A percentile compares a stretch with the other conserved stretches of the same genome.
Conservation (phyloP, 139 green algal species). For the Picocystis salinarum region DNA sequence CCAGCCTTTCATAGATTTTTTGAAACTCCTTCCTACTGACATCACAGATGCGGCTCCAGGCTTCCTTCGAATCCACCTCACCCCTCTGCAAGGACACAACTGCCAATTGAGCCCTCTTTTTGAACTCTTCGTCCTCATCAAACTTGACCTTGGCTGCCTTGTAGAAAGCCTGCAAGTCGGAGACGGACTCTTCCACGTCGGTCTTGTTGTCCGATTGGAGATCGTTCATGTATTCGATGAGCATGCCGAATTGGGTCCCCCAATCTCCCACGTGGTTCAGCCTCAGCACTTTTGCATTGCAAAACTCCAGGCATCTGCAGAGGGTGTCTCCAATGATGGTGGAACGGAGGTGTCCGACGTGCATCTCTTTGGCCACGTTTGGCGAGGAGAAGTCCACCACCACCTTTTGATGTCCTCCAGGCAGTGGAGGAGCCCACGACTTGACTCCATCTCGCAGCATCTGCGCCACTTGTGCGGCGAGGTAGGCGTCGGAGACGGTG, state of each 20-base stretch:
- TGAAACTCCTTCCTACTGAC: conserved; percentile 73
- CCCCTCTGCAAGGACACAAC: conserved; percentile 74
- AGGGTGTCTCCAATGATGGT: conserved; percentile 92
- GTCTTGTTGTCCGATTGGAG: conserved; percentile 23
- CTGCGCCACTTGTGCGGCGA: conserved; percentile 11
- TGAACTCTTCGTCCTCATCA: conserved; percentile 93
- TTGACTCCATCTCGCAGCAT: conserved; percentile 10
- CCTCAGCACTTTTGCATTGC: conserved; percentile 61
- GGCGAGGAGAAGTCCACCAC: conserved; percentile 91
- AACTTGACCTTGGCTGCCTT: conserved; percentile 70
- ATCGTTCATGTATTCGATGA: conserved; percentile 54
- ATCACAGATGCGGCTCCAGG: conserved; percentile 82
- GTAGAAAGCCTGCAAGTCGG: conserved; percentile 34
- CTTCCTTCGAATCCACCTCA: conserved; percentile 32
- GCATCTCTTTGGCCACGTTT: conserved; percentile 97
- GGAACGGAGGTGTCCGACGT: conserved; percentile 90
- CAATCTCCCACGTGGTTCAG: conserved; percentile 97
- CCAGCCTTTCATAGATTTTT: conserved; percentile 63
- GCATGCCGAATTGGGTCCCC: conserved; percentile 98
- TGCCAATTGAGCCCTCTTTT: conserved; percentile 55
- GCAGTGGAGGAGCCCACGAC: background rate
- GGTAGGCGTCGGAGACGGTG: conserved; percentile 15
- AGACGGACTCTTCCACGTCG: conserved; percentile 36
- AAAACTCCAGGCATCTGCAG: conserved; percentile 60
- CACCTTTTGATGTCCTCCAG: conserved; percentile 17